Evolutionary conservation across 2,329 filamentous ascomycete species (phyloP), one percentile per base, ranked within the genome.

Genomic region (Penicillium nordicum): DNA sequence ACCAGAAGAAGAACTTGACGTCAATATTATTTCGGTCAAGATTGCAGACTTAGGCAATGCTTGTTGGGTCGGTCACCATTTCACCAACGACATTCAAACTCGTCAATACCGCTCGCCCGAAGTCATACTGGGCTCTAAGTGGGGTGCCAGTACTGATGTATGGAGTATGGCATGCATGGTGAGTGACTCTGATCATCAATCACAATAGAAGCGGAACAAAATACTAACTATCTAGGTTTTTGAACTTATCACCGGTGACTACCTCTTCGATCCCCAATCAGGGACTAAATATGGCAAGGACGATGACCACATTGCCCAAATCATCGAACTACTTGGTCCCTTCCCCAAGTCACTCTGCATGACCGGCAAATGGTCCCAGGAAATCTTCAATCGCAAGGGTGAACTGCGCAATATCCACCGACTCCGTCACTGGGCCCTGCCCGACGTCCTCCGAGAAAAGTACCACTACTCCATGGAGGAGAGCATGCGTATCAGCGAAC

Each of bases 151-250:
- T 72, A 97, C 94, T 1, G 94, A 99, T 76, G 90, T 97, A 8
- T 99, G 94, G 94, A 97, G 93, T 77, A 99, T 99, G 94, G 92
- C 94, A 57, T 90, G 90, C 65, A 99, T 99, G 94, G 94, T 97
- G 82, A 68, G 85, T 71, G 47, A 53, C 34, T 32, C 2, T 46
- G 4, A 10, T 16, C 11, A 10, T 44, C 6, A 4, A 10, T 42
- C 16, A 4, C 8, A 30, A n/a, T n/a, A 14, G 25, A 16, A 41
- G 29, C 14, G 37, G 42, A 48, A 47, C 5, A 16, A n/a, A 3
- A 21, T 23, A 25, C 43, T 55, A 66, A 56, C 30, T 27, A 25
- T 43, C 38, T 69, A 97, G 93, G 88, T 93, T 16, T 99, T 99
- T 67, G 94, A 99, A 74, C 81, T 99, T 43, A 97, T 99, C 64